Conservation (phyloP, 2,329 filamentous ascomycete species). For the Dothidotthia symphoricarpi region DNA sequence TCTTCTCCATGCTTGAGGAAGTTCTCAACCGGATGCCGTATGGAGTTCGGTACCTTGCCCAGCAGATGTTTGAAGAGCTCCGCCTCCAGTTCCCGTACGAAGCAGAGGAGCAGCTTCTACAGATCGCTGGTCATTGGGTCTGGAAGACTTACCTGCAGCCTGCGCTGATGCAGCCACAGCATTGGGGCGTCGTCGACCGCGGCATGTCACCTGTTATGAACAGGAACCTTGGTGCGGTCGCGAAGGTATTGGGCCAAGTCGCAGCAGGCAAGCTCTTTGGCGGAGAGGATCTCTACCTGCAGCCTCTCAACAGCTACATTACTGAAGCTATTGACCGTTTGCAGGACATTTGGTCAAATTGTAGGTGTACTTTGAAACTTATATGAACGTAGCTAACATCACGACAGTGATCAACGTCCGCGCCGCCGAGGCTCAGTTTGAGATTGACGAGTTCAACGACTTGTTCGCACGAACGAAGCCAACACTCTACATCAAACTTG, state of each 20-base stretch:
- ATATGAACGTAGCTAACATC: slow-evolving; percentile 34
- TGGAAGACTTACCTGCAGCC: slow-evolving; percentile 95
- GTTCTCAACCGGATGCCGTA: slow-evolving; percentile 86
- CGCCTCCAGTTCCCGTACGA: slow-evolving; percentile 77
- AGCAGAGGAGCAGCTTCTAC: slow-evolving; percentile 71
- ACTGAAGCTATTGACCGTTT: slow-evolving; percentile 80
- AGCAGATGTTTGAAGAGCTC: slow-evolving; percentile 80
- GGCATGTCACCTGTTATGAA: slow-evolving; percentile 88
- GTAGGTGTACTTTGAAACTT: slow-evolving; percentile 42
- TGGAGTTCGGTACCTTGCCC: slow-evolving; percentile 81
- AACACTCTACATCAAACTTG: slow-evolving; percentile 98
- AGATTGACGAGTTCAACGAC: slow-evolving; percentile 99
- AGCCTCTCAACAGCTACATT: slow-evolving; percentile 90
- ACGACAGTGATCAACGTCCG: slow-evolving; percentile 71
- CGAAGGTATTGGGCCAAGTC: slow-evolving; percentile 87
- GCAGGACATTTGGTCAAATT: slow-evolving; percentile 67
- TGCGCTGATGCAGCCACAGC: slow-evolving; percentile 83
- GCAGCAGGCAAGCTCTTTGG: slow-evolving; percentile 87
- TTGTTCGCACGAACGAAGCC: slow-evolving; percentile 95
- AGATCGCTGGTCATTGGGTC: slow-evolving; percentile 84
- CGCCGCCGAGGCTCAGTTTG: slow-evolving; percentile 86
- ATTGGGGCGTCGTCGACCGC: slow-evolving; percentile 88
- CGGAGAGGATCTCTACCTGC: slow-evolving; percentile 90
- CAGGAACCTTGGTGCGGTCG: slow-evolving; percentile 84
- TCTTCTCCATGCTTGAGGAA: slow-evolving; percentile 79